phyloP scores from a whole-genome alignment of 345 rosid genomes.

The Eucalyptus cloeziana region DNA sequence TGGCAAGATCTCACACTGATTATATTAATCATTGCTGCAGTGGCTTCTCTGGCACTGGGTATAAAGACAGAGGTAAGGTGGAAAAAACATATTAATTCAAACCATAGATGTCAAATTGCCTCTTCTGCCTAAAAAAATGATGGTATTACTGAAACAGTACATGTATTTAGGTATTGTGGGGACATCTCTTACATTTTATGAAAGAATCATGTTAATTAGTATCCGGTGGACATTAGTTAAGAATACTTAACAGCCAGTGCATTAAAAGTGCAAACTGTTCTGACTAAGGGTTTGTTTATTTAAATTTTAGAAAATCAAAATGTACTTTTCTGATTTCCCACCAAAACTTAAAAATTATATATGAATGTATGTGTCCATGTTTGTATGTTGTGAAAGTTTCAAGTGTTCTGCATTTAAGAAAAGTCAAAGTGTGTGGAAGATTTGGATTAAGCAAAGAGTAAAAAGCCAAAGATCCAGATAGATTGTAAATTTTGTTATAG shows the following conservation, averaged over 20 bases:
- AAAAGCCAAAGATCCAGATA: background rate
- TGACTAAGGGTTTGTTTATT: background rate
- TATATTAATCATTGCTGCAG: constrained; percentile 87
- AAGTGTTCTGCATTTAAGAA: background rate
- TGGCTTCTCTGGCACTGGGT: constrained; percentile 77
- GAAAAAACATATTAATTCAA: background rate
- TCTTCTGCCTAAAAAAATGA: background rate
- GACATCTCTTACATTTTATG: background rate
- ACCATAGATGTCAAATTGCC: background rate
- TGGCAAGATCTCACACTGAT: constrained; percentile 83
- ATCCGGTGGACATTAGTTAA: background rate
- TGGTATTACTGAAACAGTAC: background rate
- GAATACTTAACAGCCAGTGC: background rate
- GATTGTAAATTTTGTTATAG: background rate
- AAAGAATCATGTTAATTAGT: background rate
- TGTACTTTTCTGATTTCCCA: background rate
- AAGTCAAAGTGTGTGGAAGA: background rate
- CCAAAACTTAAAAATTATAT: background rate
- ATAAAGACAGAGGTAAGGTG: constrained; percentile 87
- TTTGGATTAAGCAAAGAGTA: background rate
- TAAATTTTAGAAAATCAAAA: background rate
- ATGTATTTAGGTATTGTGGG: background rate
- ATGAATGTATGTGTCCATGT: background rate
- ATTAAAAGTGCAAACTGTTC: background rate
- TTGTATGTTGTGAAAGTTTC: background rate